These are phyloP conservation scores for Collybia sp. DNA, from an alignment of 768 basidiomycete species.

Conservation along the genomic window DNA sequence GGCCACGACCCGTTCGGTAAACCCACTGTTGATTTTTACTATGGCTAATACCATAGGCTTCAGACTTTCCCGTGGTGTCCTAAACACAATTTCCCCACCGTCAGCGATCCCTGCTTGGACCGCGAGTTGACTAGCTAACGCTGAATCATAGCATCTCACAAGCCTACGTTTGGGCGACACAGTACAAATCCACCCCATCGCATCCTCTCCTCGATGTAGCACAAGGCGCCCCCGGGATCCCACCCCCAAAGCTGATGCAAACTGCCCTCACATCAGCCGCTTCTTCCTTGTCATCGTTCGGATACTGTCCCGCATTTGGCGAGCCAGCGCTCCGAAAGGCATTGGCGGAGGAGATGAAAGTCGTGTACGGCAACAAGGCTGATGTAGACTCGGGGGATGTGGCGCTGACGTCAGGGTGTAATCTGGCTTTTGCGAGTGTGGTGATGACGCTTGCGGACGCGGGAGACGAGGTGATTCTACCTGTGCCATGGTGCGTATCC, in stretches of 20 bases:
- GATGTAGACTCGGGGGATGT: slow-evolving; percentile 54
- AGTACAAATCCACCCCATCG: slow-evolving; percentile 33
- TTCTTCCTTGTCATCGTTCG: slow-evolving; percentile 36
- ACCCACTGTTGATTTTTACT: neutral
- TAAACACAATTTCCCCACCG: slow-evolving; percentile 45
- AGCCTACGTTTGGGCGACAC: slow-evolving; percentile 51
- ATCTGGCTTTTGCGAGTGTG: slow-evolving; percentile 62
- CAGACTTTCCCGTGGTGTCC: slow-evolving; percentile 33
- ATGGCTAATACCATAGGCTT: slow-evolving; percentile 20
- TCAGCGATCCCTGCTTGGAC: slow-evolving; percentile 18
- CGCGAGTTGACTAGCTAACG: neutral
- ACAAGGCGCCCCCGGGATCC: slow-evolving; percentile 68
- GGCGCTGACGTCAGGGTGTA: slow-evolving; percentile 69
- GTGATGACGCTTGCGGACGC: slow-evolving; percentile 63
- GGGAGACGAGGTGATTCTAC: slow-evolving; percentile 69
- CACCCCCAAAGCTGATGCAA: slow-evolving; percentile 52
- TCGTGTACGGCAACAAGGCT: slow-evolving; percentile 43
- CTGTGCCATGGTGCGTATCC: slow-evolving; percentile 56
- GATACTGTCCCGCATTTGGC: slow-evolving; percentile 60
- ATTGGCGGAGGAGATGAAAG: slow-evolving; percentile 57
- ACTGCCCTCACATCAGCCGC: slow-evolving; percentile 41
- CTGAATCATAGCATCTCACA: slow-evolving; percentile 41
- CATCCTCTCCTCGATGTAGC: slow-evolving; percentile 65
- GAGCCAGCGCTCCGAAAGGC: slow-evolving; percentile 46
- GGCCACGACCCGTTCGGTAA: no score